Evolutionary conservation across 345 rosid genomes (phyloP).

Genomic region (Moricandia arvensis): DNA sequence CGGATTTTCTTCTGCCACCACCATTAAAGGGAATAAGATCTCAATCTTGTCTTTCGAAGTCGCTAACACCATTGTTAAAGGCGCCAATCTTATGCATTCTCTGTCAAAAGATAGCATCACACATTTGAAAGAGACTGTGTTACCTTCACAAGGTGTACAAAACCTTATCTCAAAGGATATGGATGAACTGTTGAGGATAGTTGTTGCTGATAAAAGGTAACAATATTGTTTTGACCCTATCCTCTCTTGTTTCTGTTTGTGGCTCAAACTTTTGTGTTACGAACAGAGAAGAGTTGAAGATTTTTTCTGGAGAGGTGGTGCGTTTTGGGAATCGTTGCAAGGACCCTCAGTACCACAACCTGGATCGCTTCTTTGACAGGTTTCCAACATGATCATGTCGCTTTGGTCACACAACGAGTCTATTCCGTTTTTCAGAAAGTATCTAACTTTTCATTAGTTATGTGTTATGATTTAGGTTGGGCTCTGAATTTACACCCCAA

Average conservation of each 20-base stretch:
- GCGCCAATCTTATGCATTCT: conserved; percentile 87
- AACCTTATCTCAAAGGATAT: conserved; percentile 77
- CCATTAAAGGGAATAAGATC: conserved; percentile 76
- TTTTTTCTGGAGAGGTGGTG: conserved; percentile 91
- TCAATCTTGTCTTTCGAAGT: conserved; percentile 89
- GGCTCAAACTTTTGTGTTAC: neutral
- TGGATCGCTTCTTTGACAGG: conserved; percentile 93
- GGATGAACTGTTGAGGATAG: conserved; percentile 71
- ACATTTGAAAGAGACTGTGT: conserved; percentile 82
- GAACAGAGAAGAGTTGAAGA: conserved; percentile 79
- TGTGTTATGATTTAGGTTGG: conserved; percentile 59
- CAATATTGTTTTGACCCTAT: neutral
- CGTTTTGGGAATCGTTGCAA: conserved; percentile 98
- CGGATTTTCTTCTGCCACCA: conserved; percentile 82
- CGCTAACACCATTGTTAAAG: conserved; percentile 93
- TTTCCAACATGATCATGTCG: conserved; percentile 31
- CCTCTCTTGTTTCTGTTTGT: neutral
- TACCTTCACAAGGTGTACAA: conserved; percentile 86
- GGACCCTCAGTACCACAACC: conserved; percentile 98
- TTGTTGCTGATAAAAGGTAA: conserved; percentile 93
- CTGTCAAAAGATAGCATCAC: conserved; percentile 66
- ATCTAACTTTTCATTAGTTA: conserved; percentile 25
- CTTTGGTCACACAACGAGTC: conserved; percentile 11
- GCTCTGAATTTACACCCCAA: conserved; percentile 68
- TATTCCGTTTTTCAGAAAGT: conserved; percentile 13